Conservation (phyloP, 176 grass and related monocot species). For the Guadua angustifolia region DNA sequence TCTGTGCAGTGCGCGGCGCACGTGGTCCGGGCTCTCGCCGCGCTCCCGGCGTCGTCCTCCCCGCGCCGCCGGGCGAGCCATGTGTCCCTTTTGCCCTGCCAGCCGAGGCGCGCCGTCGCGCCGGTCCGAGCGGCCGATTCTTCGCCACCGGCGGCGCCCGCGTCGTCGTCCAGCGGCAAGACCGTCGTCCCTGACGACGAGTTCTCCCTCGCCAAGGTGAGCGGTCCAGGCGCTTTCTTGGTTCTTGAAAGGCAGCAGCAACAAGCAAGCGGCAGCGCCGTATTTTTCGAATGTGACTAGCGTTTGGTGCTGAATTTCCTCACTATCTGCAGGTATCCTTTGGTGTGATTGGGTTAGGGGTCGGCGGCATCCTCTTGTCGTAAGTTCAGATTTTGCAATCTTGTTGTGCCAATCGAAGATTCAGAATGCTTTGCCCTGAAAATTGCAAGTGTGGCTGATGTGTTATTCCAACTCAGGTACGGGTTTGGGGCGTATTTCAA, state of each 20-base stretch:
- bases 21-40: conserved; percentile 42
- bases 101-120: conserved; percentile 23
- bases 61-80: conserved; percentile 5
- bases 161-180: conserved; percentile 47
- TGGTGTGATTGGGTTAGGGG: conserved; percentile 73
- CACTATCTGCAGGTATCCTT: conserved; percentile 69
- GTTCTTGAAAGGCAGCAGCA: conserved; percentile 9
- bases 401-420: not conserved
- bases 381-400: conserved; percentile 51
- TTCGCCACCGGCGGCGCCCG: conserved; percentile 40
- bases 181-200: conserved; percentile 65
- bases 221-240: conserved; percentile 1
- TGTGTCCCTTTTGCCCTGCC: not conserved
- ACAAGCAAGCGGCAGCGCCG: not conserved
- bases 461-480: conserved; percentile 60
- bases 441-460: not conserved
- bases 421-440: conserved; percentile 19
- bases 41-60: conserved; percentile 31
- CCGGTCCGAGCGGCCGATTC: conserved; percentile 60
- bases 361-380: conserved; percentile 80
- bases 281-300: not conserved
- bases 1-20: conserved; percentile 43
- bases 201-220: conserved; percentile 84
- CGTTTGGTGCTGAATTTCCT: not conserved
- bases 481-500: conserved; percentile 97